Percentiles rank a stretch among this genome's conserved stretches.
phyloP scores from a whole-genome alignment of 257 asterid genomes.

The Nicotiana attenuata region DNA sequence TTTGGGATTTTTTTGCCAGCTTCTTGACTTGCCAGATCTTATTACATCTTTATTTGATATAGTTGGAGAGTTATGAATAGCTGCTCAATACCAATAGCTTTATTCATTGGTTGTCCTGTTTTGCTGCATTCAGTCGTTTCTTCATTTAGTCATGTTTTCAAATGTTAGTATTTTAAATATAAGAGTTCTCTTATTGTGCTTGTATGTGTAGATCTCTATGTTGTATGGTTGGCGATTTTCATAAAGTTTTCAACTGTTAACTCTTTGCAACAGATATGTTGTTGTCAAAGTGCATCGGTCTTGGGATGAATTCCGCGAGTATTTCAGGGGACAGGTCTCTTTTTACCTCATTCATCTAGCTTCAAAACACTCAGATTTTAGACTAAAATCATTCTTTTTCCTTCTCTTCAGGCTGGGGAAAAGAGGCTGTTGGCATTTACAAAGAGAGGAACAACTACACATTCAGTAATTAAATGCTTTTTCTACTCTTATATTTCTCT shows the following conservation, averaged over 20 bases:
- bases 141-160: not conserved
- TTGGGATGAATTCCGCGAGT: conserved; percentile 81
- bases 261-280: conserved; percentile 56
- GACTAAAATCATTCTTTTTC: conserved; percentile 13
- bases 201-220: not conserved
- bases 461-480: conserved; percentile 48
- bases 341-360: conserved; percentile 2
- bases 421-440: conserved; percentile 93
- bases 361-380: not conserved
- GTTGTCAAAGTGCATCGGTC: conserved; percentile 85
- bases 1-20: not conserved
- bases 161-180: not conserved
- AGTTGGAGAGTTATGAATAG: not conserved
- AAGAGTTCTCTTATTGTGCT: not conserved
- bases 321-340: conserved; percentile 70
- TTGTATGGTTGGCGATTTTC: not conserved
- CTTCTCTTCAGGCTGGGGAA: conserved; percentile 58
- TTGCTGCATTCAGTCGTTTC: not conserved
- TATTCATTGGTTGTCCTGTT: not conserved
- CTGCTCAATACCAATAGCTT: not conserved
- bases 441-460: conserved; percentile 66
- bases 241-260: conserved; percentile 29
- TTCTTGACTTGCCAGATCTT: not conserved
- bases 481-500: not conserved
- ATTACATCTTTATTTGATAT: not conserved